These are phyloP conservation scores for Paspalum notatum DNA, from an alignment of 176 grass and related monocot species.

Conservation along the genomic window DNA sequence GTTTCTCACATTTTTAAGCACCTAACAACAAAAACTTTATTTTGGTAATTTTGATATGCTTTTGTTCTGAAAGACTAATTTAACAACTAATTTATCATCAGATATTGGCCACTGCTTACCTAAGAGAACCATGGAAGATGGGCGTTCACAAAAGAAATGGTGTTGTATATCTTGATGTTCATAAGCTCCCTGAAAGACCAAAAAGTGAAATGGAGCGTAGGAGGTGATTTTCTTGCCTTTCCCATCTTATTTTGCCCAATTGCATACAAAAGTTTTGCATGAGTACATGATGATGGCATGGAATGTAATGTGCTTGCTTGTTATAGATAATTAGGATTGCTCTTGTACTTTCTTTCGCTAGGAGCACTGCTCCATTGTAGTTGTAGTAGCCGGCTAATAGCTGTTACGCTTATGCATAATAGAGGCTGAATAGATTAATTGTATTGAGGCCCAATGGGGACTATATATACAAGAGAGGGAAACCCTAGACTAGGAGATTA, in stretches of 20 bases:
- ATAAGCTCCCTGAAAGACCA: conserved; percentile 93
- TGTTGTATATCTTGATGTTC: conserved; percentile 97
- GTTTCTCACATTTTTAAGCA: not conserved
- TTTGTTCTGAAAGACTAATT: conserved; percentile 30
- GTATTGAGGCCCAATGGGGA: no score
- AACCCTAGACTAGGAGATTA: no score
- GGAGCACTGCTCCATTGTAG: no score
- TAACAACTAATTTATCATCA: conserved; percentile 46
- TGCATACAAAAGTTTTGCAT: not conserved
- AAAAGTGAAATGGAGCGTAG: conserved; percentile 66
- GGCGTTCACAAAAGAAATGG: conserved; percentile 92
- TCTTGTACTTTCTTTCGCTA: no score
- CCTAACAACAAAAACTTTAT: not conserved
- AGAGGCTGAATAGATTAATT: no score
- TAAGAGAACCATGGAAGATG: conserved; percentile 99
- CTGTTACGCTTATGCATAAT: no score
- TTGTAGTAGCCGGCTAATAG: no score
- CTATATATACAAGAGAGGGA: no score
- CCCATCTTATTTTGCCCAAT: not conserved
- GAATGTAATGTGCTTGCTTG: conserved; percentile 1
- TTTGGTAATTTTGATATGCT: not conserved
- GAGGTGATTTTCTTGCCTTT: conserved; percentile 53
- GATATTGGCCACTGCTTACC: conserved; percentile 94
- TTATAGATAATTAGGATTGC: no score
- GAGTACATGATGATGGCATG: conserved; percentile 16